These are phyloP conservation scores for Ophiostoma sp. DNA, from an alignment of 2,329 filamentous ascomycete genomes.

Conservation along the genomic window DNA sequence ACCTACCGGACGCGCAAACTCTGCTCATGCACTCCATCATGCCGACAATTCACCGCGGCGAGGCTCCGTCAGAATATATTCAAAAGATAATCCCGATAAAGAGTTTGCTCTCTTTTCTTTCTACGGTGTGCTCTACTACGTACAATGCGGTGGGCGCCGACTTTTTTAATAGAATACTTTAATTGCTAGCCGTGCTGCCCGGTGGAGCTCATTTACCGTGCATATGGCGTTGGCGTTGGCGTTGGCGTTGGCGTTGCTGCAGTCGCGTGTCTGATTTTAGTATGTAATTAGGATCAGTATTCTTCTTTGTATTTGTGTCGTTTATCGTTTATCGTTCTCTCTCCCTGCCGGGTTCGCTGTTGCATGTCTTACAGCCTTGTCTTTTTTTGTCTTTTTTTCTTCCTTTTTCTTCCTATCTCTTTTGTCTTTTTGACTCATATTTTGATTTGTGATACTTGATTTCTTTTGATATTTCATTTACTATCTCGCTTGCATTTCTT, in stretches of 20 bases:
- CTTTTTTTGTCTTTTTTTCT: not conserved
- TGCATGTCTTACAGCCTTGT: not conserved
- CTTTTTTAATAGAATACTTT: not conserved
- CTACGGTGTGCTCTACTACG: no score
- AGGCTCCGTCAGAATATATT: constrained; percentile 15
- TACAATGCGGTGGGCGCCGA: constrained; percentile 3
- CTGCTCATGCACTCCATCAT: not conserved
- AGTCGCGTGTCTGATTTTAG: not conserved
- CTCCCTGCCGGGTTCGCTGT: not conserved
- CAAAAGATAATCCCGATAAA: constrained; percentile 8
- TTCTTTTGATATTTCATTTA: not conserved
- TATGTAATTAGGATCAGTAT: no score
- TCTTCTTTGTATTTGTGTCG: not conserved
- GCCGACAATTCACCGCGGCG: not conserved
- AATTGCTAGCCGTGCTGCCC: not conserved
- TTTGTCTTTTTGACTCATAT: not conserved
- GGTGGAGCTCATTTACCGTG: constrained; percentile 7
- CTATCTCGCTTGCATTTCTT: not conserved
- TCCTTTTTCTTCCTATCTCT: not conserved
- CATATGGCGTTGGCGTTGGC: not conserved
- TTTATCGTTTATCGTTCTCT: not conserved
- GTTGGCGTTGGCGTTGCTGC: no score
- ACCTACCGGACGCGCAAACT: not conserved
- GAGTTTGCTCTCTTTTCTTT: not conserved
- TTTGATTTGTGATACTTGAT: not conserved